Conservation (phyloP, 805 yeast species). For the Vanderwaltozyma verrucispora region DNA sequence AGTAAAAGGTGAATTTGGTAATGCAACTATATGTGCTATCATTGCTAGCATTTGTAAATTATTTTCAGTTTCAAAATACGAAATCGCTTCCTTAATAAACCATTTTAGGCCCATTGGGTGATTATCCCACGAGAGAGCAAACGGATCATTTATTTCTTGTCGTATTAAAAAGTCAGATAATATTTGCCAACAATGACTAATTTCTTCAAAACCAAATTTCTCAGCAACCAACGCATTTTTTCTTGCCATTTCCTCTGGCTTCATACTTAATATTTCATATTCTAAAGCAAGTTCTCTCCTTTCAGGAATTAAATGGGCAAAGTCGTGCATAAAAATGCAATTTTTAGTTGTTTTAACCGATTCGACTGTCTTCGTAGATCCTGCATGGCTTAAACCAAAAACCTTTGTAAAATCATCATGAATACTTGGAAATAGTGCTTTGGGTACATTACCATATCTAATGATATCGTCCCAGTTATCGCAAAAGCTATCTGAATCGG, state of each 20-base stretch:
- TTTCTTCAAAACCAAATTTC: constrained; percentile 46
- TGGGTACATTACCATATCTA: constrained; percentile 40
- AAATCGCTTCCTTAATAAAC: constrained; percentile 52
- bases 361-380: constrained; percentile 18
- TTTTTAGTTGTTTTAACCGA: constrained; percentile 34
- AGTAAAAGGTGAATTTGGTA: neutral
- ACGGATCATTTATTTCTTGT: constrained; percentile 17
- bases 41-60: constrained; percentile 87
- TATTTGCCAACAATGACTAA: constrained; percentile 69
- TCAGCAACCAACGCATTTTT: constrained; percentile 66
- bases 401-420: constrained; percentile 18
- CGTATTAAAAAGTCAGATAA: constrained; percentile 32
- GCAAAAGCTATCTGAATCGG: constrained; percentile 48
- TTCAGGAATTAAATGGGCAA: constrained; percentile 62
- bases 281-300: constrained; percentile 59
- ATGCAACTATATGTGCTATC: constrained; percentile 62
- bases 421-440: constrained; percentile 45
- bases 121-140: constrained; percentile 61
- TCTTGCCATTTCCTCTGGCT: constrained; percentile 53
- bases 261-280: constrained; percentile 51
- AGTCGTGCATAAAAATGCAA: constrained; percentile 54
- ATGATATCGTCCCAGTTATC: constrained; percentile 62
- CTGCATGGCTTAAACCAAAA: constrained; percentile 18
- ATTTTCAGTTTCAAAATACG: constrained; percentile 50
- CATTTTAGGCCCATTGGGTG: constrained; percentile 68